Conservation (phyloP, 1,284 basidiomycete species). For the Vanrija pseudolonga region DNA sequence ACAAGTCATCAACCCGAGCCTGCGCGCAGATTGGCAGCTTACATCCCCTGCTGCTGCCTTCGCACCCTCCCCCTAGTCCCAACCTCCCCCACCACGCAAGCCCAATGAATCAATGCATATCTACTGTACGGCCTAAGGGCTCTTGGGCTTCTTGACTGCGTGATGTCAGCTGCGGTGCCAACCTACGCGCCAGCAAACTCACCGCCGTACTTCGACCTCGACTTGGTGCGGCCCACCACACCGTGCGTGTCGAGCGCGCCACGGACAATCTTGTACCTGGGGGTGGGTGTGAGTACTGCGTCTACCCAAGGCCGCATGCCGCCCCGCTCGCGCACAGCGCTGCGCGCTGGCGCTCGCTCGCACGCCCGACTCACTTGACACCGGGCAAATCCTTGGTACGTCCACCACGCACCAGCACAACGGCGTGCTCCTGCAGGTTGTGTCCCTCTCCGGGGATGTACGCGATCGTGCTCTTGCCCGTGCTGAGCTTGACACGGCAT, state of each 20-base stretch:
- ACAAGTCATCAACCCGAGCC: no score
- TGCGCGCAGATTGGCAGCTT: no score
- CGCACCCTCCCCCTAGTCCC: no score
- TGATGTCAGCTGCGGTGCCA: neutral
- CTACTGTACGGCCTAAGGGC: slow-evolving; percentile 22
- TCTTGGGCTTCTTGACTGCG: slow-evolving; percentile 77
- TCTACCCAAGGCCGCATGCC: no score
- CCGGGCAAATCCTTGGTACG: slow-evolving; percentile 96
- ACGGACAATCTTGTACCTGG: slow-evolving; percentile 90
- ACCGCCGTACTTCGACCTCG: slow-evolving; percentile 94
- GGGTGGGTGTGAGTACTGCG: neutral
- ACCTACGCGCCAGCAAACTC: slow-evolving; percentile 39
- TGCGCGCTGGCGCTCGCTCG: neutral
- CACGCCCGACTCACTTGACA: slow-evolving; percentile 67
- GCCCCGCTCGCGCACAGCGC: neutral
- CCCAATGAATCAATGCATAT: neutral
- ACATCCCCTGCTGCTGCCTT: no score
- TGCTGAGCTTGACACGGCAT: slow-evolving; percentile 86
- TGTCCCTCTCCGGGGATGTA: slow-evolving; percentile 98
- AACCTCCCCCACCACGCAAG: no score
- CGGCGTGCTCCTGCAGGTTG: slow-evolving; percentile 95
- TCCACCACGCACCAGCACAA: slow-evolving; percentile 89
- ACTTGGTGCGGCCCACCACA: slow-evolving; percentile 75
- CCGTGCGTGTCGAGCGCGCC: slow-evolving; percentile 89
- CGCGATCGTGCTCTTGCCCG: slow-evolving; percentile 83